These are phyloP conservation scores for Zanthoxylum bungeanum DNA, from an alignment of 345 rosid genomes.

Conservation along the genomic window DNA sequence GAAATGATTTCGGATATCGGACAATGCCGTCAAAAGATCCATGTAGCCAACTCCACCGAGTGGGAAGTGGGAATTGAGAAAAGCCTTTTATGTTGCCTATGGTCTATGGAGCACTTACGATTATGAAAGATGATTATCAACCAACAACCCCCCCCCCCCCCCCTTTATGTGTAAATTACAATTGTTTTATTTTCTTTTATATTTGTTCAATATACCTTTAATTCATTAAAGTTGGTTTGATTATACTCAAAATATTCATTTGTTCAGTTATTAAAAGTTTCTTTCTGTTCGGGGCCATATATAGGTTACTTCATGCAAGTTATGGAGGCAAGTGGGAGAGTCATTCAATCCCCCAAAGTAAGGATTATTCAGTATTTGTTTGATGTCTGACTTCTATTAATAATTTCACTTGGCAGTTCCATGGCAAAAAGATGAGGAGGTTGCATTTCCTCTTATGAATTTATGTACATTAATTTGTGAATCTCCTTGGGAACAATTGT, in stretches of 20 bases:
- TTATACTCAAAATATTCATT: background rate
- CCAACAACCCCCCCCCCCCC: background rate
- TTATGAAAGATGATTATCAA: background rate
- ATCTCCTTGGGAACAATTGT: background rate
- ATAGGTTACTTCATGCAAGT: slow-evolving; percentile 65
- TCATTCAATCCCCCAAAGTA: slow-evolving; percentile 81
- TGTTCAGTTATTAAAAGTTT: background rate
- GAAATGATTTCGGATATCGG: too few relatives aligned
- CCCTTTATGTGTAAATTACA: background rate
- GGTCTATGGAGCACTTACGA: background rate
- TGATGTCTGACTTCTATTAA: slow-evolving; percentile 13
- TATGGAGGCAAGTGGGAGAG: slow-evolving; percentile 84
- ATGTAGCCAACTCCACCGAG: too few relatives aligned
- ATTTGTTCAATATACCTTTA: background rate
- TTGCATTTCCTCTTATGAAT: background rate
- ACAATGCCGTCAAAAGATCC: too few relatives aligned
- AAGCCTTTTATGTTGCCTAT: background rate
- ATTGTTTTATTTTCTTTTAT: background rate
- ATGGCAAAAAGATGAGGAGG: background rate
- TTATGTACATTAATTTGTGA: background rate
- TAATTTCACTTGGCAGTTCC: background rate
- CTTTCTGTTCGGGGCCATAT: slow-evolving; percentile 13
- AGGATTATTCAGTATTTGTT: slow-evolving; percentile 19
- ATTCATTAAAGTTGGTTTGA: background rate
- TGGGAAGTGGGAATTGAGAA: too few relatives aligned